Evolutionary conservation across 2,329 filamentous ascomycete genomes (phyloP).

Genomic region (Fusarium pseudonygamai): DNA sequence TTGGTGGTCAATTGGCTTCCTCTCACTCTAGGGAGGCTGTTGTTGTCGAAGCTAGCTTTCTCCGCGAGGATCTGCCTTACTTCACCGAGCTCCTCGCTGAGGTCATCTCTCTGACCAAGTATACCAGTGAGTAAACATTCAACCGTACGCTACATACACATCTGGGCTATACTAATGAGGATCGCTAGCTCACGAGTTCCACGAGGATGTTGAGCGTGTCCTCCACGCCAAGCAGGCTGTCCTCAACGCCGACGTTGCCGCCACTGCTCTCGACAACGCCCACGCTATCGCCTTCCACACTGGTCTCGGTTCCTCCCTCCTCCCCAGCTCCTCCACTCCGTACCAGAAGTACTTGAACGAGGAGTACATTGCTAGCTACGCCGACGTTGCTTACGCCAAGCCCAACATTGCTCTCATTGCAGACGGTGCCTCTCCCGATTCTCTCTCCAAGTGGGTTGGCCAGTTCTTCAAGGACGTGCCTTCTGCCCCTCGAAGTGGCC

Average conservation of each 20-base stretch:
- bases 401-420: constrained; percentile 90
- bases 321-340: constrained; percentile 76
- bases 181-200: constrained; percentile 80
- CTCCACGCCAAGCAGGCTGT: constrained; percentile 82
- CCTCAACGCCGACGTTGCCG: constrained; percentile 68
- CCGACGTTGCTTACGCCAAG: constrained; percentile 84
- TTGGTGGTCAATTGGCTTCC: constrained; percentile 87
- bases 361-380: constrained; percentile 78
- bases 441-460: constrained; percentile 88
- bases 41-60: constrained; percentile 92
- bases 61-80: constrained; percentile 95
- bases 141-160: constrained; percentile 3
- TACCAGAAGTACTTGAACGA: constrained; percentile 83
- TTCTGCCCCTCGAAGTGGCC: constrained; percentile 60
- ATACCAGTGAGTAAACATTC: constrained; percentile 66
- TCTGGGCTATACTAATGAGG: constrained; percentile 20
- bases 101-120: constrained; percentile 89
- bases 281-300: constrained; percentile 92
- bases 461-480: constrained; percentile 87
- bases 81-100: constrained; percentile 96
- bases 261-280: constrained; percentile 84
- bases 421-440: constrained; percentile 81
- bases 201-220: constrained; percentile 84
- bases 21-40: constrained; percentile 95
- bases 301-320: constrained; percentile 83